Base-by-base conservation (phyloP, 257 asterid species). In the Penstemon eatonii region DNA sequence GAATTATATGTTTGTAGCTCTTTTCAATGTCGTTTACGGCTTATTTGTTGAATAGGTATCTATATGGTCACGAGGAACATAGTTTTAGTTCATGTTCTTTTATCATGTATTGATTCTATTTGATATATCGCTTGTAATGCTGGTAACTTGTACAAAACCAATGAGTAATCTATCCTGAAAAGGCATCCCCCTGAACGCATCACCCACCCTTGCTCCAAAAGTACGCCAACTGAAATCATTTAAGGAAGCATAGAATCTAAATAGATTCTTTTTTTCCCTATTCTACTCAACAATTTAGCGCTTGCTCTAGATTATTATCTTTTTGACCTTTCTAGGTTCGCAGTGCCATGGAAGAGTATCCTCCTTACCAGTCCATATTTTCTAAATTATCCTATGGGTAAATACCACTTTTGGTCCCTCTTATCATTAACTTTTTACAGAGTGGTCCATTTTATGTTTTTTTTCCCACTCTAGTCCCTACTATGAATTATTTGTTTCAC, bases 1-100 rank as follows among this genome's bases (percentile, higher is more conserved):
- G 37, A 63, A 56, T 43, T 61, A 45, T 15, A 50, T 51, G 46
- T 25, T 51, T 66, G 56, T 18, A 68, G 64, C 61, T 47, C 40
- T 7, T 70, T 70, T 57, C 70, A 42, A 58, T 47, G 18, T 15
- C 18, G 0, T 0, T 15, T 15, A 15, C 0, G 18, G 18, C 18
- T 15, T 15, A 15, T 15, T 15, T 15, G 18, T 15, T 15, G 18
- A 15, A 15, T 15, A 15, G 18, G 18, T 15, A 15, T 15, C 98
- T 96, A 5, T 89, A 91, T 73, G 98, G 98, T 45, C 98, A 89
- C 7, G 95, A 89, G 83, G 98, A 91, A 47, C n/a, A n/a, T 55
- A 49, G 18, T 69, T 73, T 63, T 59, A 46, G 46, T 56, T 12
- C 41, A 39, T 47, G 62, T 43, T 38, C 74, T 60, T 62, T 19